These are phyloP conservation scores for Stevia rebaudiana DNA, from an alignment of 140 eudicot species.

Conservation along the genomic window DNA sequence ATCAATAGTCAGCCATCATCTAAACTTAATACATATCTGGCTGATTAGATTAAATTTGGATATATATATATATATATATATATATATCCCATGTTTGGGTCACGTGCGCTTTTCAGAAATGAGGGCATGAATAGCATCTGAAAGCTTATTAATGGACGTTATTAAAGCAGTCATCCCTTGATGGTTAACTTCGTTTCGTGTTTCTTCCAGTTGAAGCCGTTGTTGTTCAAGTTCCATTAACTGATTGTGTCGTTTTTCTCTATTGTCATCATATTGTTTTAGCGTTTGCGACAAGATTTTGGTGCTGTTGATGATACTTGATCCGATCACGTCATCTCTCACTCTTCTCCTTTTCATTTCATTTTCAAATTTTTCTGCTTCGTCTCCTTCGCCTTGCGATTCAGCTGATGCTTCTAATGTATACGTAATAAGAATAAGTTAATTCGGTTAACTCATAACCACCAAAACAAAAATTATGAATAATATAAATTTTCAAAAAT, in stretches of 20 bases:
- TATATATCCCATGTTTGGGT: conserved; percentile 4
- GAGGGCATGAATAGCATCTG: conserved; percentile 43
- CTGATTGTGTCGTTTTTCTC: conserved; percentile 40
- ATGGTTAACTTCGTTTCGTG: conserved; percentile 35
- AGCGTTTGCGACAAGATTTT: conserved; percentile 32
- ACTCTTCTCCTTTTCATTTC: conserved; percentile 31
- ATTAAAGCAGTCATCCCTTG: conserved; percentile 37
- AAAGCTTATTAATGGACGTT: conserved; percentile 39
- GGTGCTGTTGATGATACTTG: conserved; percentile 32
- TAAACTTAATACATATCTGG: too few species aligned
- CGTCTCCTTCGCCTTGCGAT: conserved; percentile 25
- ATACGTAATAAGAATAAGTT: neutral
- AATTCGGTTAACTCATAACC: neutral
- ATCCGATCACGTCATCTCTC: conserved; percentile 37
- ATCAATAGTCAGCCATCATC: too few species aligned
- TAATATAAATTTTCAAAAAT: too few species aligned
- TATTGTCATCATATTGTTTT: conserved; percentile 31
- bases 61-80: too few species aligned
- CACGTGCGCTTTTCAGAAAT: conserved; percentile 32
- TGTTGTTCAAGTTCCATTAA: conserved; percentile 41
- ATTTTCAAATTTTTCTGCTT: conserved; percentile 15
- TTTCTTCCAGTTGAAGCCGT: conserved; percentile 35
- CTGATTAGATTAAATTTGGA: too few species aligned
- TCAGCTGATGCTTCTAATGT: conserved; percentile 30
- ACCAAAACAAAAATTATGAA: neutral